Evolutionary conservation across 805 yeast genomes (phyloP).

Genomic region (Candida coleopterorum): DNA sequence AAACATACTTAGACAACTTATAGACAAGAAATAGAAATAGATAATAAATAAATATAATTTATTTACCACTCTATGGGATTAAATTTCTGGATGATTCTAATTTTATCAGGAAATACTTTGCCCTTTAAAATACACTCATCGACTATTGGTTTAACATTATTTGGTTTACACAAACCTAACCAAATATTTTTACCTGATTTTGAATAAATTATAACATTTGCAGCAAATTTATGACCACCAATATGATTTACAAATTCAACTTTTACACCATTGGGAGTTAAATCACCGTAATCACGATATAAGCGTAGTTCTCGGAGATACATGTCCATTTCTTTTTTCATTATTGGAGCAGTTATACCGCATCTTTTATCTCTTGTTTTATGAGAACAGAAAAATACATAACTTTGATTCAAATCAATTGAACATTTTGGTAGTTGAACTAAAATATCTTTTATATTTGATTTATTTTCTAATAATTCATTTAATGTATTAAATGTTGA

Average conservation of each 20-base stretch:
- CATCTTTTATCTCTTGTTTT: constrained; percentile 87
- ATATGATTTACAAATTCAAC: constrained; percentile 78
- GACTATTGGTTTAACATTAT: constrained; percentile 65
- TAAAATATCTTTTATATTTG: constrained; percentile 9
- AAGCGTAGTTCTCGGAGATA: constrained; percentile 67
- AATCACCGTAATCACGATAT: constrained; percentile 73
- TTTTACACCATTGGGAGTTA: constrained; percentile 66
- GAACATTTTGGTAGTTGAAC: constrained; percentile 14
- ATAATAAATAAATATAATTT: neutral
- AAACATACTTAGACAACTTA: constrained; percentile 38
- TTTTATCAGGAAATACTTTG: constrained; percentile 64
- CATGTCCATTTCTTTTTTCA: constrained; percentile 73
- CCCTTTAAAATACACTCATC: constrained; percentile 73
- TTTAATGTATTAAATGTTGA: constrained; percentile 42
- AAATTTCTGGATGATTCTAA: constrained; percentile 57
- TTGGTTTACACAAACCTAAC: constrained; percentile 83
- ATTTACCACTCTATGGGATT: constrained; percentile 49
- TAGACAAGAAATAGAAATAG: constrained; percentile 3
- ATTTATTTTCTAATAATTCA: constrained; percentile 31
- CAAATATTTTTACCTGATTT: constrained; percentile 75
- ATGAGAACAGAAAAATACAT: constrained; percentile 82
- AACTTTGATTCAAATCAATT: constrained; percentile 35
- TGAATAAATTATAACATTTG: constrained; percentile 76
- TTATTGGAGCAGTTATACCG: constrained; percentile 88
- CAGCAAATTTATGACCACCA: constrained; percentile 95